Conservation (phyloP, 2,329 filamentous ascomycete species). For the Cercospora sp. region DNA sequence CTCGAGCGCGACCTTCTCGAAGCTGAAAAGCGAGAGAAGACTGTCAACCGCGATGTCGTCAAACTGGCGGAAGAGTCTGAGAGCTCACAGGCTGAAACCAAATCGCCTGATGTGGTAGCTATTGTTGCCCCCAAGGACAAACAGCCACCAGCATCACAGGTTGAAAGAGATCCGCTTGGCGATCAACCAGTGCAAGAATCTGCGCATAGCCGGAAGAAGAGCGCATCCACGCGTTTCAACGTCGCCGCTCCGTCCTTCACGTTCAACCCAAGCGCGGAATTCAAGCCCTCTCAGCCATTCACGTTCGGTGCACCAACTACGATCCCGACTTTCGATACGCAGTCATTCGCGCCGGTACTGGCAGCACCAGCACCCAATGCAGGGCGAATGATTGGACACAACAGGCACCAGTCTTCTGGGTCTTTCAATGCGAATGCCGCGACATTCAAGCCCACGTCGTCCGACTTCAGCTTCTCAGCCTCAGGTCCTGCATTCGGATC, state of each 20-base stretch:
- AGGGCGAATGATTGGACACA: slow-evolving; percentile 23
- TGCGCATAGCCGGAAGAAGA: slow-evolving; percentile 56
- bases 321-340: slow-evolving; percentile 11
- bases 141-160: slow-evolving; percentile 6
- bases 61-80: slow-evolving; percentile 30
- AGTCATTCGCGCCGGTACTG: neutral
- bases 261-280: slow-evolving; percentile 61
- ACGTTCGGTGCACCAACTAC: slow-evolving; percentile 23
- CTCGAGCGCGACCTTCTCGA: slow-evolving; percentile 84
- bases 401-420: slow-evolving; percentile 34
- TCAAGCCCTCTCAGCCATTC: slow-evolving; percentile 40
- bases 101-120: neutral
- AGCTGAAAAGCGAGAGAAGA: slow-evolving; percentile 68
- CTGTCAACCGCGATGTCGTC: slow-evolving; percentile 24
- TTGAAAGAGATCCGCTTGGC: slow-evolving; percentile 29
- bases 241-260: slow-evolving; percentile 87
- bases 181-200: slow-evolving; percentile 63
- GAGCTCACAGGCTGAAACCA: slow-evolving; percentile 8
- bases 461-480: slow-evolving; percentile 42
- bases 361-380: neutral
- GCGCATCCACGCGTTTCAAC: slow-evolving; percentile 69
- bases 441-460: slow-evolving; percentile 40
- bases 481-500: slow-evolving; percentile 33
- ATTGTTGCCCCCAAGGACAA: slow-evolving; percentile 17
- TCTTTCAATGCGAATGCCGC: slow-evolving; percentile 62